Base-by-base conservation (phyloP, 1,139 yeast genomes). In the Meyerozyma guilliermondii region DNA sequence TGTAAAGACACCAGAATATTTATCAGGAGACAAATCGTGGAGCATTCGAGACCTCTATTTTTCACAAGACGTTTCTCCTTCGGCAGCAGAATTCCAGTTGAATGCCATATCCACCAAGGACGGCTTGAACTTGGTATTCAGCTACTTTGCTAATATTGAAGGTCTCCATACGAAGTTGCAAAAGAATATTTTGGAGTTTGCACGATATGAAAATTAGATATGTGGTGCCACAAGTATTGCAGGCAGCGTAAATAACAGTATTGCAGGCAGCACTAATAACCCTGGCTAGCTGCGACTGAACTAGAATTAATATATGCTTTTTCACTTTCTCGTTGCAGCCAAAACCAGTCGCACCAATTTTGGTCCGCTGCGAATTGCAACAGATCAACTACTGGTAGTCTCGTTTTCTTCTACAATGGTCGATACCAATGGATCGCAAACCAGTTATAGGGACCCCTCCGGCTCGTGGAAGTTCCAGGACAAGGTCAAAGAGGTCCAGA, bases 381-480 rank as follows among this genome's bases (percentile, higher is more conserved):
- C 27, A 14, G 11, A 5, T 24, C 39, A 26, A 38, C 27, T 13
- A 8, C 22, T 7, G 3, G 18, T 20, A 23, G 17, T n/a, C 20
- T n/a, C 16, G 3, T 11, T 17, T 16, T 27, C 10, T 13, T 31
- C 29, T 30, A 35, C 28, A 17, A 7, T 14, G 18, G 13, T 33
- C 35, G 14, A 38, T 31, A 22, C 46, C 41, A 35, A 27, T 35
- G 35, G 39, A 35, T 8, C 39, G 13, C 33, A 13, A 5, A 6
- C 27, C 39, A 24, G 18, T 17, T 45, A 58, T 38, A 52, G 71
- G 44, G 60, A 58, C 39, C 54, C 42, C 8, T 63, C 71, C 0
- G 77, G 77, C 1, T 50, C 59, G 22, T 72, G 77, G 77, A 50
- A 62, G 34, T 52, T 65, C 45, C 78, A 71, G 48, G 63, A 62